Base-by-base conservation (phyloP, 2,329 filamentous ascomycete species). In the Alternaria panax region DNA sequence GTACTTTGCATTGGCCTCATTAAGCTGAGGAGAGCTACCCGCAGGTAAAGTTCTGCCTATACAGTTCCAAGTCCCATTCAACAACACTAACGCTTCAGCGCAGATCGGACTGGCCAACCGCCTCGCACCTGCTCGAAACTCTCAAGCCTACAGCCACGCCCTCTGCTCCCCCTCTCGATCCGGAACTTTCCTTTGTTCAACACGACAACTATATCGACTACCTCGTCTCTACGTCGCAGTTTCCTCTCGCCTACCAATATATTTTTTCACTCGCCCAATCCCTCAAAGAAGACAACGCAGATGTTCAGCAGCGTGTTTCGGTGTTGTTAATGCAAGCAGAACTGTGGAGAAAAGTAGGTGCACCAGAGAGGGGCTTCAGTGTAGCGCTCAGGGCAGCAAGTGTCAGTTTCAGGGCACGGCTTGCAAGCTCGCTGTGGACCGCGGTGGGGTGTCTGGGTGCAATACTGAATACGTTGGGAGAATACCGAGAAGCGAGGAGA, bases 321-420 rank as follows among this genome's bases (percentile, higher is more conserved):
- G 83, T 96, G 0, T 84, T 96, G 14, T 83, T 92, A 3, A 79
- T 89, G 48, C 96, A 96, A 75, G 89, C 88, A 0, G 83, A 86
- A 5, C 83, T 96, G 4, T 87, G 92, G 56, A 86, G 87, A 54
- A 86, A 84, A 65, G 87, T 86, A 42, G 90, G 89, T 2, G 86
- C 89, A 3, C 86, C 92, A 0, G 86, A 92, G 67, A 87, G 90
- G 60, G 92, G 88, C 0, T 92, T 97, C 75, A 92, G 90, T 2
- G 84, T 93, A 5, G 88, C 88, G 5, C 83, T 96, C 69, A 86
- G 91, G 42, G 92, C 92, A 1, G 89, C 91, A 3, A 89, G 86
- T 70, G 86, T 92, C 18, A 89, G 92, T 0, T 88, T 90, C 81
- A 85, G 88, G 46, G 86, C 90, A 1, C 84, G 88, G 1, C 80